A percentile compares a stretch with the other conserved stretches of the same genome.
Evolutionary conservation across 495 filamentous ascomycete genomes (phyloP).

Genomic region (Aspergillus hancockii): DNA sequence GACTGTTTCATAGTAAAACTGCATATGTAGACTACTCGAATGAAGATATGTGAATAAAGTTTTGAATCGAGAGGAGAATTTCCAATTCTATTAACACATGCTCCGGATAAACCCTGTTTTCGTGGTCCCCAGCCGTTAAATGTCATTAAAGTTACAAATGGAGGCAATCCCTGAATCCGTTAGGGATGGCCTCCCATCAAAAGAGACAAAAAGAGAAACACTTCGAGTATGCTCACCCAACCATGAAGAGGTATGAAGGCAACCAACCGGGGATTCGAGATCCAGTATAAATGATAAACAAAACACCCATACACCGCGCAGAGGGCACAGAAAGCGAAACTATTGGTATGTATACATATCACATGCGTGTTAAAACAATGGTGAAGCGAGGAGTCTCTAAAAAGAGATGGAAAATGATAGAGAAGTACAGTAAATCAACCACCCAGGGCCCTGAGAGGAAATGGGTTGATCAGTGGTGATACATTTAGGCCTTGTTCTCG

Average conservation of each 20-base stretch:
- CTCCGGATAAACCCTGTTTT: conserved; percentile 42
- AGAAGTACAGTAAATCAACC: conserved; percentile 30
- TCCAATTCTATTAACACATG: conserved; percentile 51
- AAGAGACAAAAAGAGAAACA: conserved; percentile 8
- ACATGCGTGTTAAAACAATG: conserved; percentile 34
- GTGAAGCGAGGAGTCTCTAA: conserved; percentile 31
- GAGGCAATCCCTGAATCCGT: conserved; percentile 37
- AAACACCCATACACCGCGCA: conserved; percentile 46
- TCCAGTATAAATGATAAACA: conserved; percentile 27
- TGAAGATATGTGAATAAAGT: conserved; percentile 5
- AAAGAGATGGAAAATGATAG: conserved; percentile 19
- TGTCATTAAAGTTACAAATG: conserved; percentile 49
- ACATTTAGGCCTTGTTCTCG: conserved; percentile 80
- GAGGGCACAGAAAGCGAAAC: conserved; percentile 24
- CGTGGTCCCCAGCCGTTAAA: conserved; percentile 43
- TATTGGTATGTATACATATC: conserved; percentile 46
- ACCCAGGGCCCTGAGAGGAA: neutral
- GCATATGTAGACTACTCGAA: neutral
- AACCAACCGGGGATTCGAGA: conserved; percentile 18
- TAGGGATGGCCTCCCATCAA: conserved; percentile 21
- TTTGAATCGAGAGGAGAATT: conserved; percentile 49
- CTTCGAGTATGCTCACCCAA: conserved; percentile 21
- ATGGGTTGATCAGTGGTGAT: conserved; percentile 18
- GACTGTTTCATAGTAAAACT: conserved; percentile 4
- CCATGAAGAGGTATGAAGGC: conserved; percentile 25